Percentiles rank a stretch among this genome's conserved stretches.
phyloP scores from a whole-genome alignment of 225 moss, liverwort and hornwort genomes.

The Rhytidiadelphus loreus region DNA sequence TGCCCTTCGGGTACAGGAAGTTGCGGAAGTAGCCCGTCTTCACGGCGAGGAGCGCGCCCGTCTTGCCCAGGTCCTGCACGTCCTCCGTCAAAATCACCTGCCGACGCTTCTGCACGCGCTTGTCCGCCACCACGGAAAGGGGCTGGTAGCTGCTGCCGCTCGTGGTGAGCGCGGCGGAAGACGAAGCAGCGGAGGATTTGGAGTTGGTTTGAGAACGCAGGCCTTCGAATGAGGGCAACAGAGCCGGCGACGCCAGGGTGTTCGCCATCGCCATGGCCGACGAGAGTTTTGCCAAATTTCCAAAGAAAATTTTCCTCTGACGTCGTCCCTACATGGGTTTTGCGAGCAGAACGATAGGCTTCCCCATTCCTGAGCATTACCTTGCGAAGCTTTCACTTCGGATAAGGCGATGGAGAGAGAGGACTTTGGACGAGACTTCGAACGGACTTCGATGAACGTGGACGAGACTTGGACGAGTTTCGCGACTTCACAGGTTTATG shows the following conservation, averaged over 20 bases:
- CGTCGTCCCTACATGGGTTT: not conserved
- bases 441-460: not conserved
- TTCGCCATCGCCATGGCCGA: conserved; percentile 29
- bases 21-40: conserved; percentile 95
- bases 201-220: not conserved
- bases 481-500: not conserved
- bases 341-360: not conserved
- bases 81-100: conserved; percentile 80
- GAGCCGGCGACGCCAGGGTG: conserved; percentile 22
- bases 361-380: not conserved
- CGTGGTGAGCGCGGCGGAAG: not conserved
- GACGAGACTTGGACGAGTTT: not conserved
- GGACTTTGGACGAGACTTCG: not conserved
- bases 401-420: not conserved
- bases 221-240: conserved; percentile 29
- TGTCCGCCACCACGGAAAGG: conserved; percentile 37
- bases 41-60: conserved; percentile 64
- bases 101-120: conserved; percentile 48
- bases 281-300: not conserved
- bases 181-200: not conserved
- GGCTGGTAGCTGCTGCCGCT: conserved; percentile 11
- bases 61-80: conserved; percentile 74
- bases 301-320: no score
- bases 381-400: not conserved
- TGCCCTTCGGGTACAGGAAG: conserved; percentile 62